Conservation (phyloP, 2,329 filamentous ascomycete species). For the Ploettnerulaceae sp. region DNA sequence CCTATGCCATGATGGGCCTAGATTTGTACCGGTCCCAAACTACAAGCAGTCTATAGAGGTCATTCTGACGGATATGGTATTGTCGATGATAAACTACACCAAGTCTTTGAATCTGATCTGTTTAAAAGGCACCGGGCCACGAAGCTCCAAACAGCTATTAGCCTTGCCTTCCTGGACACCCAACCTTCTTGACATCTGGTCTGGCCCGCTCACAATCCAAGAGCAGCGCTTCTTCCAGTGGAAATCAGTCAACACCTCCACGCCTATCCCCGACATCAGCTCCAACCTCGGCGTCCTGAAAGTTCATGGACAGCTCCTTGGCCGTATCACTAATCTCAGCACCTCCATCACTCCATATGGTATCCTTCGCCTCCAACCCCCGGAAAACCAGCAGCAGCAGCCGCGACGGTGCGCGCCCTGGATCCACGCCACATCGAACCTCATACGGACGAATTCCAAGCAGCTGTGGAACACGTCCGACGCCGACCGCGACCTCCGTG, state of each 20-base stretch:
- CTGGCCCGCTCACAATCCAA: constrained; percentile 7
- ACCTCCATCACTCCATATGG: not conserved
- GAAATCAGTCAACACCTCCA: constrained; percentile 2
- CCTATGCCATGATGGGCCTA: constrained; percentile 11
- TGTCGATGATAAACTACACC: constrained; percentile 5
- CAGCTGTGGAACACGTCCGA: not conserved
- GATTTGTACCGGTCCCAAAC: constrained; percentile 12
- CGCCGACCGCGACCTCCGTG: not conserved
- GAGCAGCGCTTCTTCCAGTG: constrained; percentile 5
- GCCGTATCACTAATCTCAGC: not conserved
- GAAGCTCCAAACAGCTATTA: not conserved
- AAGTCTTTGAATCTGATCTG: constrained; percentile 11
- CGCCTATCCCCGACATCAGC: not conserved
- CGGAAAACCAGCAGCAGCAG: too few species aligned
- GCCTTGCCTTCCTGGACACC: constrained; percentile 9
- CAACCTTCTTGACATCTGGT: constrained; percentile 6
- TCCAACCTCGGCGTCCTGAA: not conserved
- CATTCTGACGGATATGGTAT: constrained; percentile 11
- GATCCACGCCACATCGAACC: not conserved
- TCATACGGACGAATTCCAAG: not conserved
- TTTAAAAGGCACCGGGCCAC: constrained; percentile 1
- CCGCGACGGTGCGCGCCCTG: not conserved
- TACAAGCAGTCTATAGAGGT: constrained; percentile 13
- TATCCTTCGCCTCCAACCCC: not conserved
- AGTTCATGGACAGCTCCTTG: not conserved